Conservation (phyloP, 2,329 filamentous ascomycete species). For the Pseudocercospora cruenta region DNA sequence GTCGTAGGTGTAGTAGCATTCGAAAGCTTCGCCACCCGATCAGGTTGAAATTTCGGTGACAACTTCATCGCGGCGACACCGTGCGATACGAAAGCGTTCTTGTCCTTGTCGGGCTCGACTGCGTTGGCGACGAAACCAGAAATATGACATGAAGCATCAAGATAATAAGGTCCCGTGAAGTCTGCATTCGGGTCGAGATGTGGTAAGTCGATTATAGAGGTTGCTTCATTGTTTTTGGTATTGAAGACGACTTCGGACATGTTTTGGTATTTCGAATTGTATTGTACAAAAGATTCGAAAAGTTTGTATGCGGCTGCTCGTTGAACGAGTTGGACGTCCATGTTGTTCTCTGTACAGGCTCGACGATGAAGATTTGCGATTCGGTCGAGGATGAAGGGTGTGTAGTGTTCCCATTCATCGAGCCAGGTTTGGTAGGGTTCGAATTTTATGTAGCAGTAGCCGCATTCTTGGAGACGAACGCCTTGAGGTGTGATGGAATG, state of each 20-base stretch:
- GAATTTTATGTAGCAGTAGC: constrained; percentile 31
- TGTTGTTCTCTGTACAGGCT: constrained; percentile 22
- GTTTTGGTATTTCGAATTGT: constrained; percentile 32
- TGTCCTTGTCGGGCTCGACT: constrained; percentile 34
- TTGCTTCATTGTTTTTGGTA: constrained; percentile 30
- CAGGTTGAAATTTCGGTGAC: constrained; percentile 27
- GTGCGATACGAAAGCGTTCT: constrained; percentile 42
- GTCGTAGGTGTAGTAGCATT: constrained; percentile 18
- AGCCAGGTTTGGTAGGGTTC: constrained; percentile 28
- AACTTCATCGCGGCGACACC: constrained; percentile 41
- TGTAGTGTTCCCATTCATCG: constrained; percentile 26
- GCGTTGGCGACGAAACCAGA: constrained; percentile 46
- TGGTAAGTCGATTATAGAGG: constrained; percentile 36
- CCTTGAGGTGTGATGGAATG: constrained; percentile 31
- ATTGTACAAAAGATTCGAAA: constrained; percentile 35
- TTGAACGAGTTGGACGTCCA: constrained; percentile 26
- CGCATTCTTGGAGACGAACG: constrained; percentile 30
- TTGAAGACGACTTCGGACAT: constrained; percentile 36
- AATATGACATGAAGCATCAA: constrained; percentile 43
- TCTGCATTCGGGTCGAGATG: constrained; percentile 33
- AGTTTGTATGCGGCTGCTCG: constrained; percentile 29
- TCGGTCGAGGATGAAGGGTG: constrained; percentile 23
- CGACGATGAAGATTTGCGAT: constrained; percentile 26
- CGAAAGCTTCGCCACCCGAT: background rate
- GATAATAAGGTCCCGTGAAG: constrained; percentile 41